Evolutionary conservation across 306 rosid species (phyloP), one percentile per base, ranked within the genome.

Genomic region (Adenanthera pavonina): DNA sequence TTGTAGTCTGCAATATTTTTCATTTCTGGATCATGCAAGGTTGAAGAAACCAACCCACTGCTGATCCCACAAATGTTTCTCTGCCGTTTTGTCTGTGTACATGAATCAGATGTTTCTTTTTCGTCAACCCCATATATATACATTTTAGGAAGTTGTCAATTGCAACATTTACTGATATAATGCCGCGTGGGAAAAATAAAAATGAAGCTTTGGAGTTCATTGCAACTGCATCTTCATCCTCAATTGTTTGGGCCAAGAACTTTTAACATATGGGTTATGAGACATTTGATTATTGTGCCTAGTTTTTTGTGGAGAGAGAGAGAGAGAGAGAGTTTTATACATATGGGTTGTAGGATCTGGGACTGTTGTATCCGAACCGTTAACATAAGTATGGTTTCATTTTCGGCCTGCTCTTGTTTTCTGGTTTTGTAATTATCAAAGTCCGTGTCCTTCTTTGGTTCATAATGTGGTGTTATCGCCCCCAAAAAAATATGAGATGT

Each of bases 201-300:
- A 30, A 11, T 0, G 2, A 60, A 33, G 40, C 67, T 30, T 4
- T 60, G 40, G 40, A 59, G 16, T 60, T 34, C 3, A 13, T 33
- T 33, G 43, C 30, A 17, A 54, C 6, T 2, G 2, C 12, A 61
- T 30, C 41, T 33, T 19, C 7, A 66, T 15, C 48, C 80, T 46
- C 13, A 43, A 16, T 10, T 64, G n/a, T 25, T 66, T 77, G 66
- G 66, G 66, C 81, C 67, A 51, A 48, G 56, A 43, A 44, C 11
- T 76, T 17, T 7, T 7, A 40, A 13, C 19, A 15, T 64, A 4
- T 35, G 43, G 40, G 17, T 16, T 59, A 25, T 0, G 36, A 25
- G 66, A 60, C 15, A 60, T 10, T 25, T 25, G 15, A 30, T 11
- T 4, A 7, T 2, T n/a, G 1, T 17, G 30, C 30, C 3, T 51